A percentile compares a stretch with the other conserved stretches of the same genome.
phyloP scores from a whole-genome alignment of 1,284 basidiomycete species.

The Apiotrichum laibachii region DNA sequence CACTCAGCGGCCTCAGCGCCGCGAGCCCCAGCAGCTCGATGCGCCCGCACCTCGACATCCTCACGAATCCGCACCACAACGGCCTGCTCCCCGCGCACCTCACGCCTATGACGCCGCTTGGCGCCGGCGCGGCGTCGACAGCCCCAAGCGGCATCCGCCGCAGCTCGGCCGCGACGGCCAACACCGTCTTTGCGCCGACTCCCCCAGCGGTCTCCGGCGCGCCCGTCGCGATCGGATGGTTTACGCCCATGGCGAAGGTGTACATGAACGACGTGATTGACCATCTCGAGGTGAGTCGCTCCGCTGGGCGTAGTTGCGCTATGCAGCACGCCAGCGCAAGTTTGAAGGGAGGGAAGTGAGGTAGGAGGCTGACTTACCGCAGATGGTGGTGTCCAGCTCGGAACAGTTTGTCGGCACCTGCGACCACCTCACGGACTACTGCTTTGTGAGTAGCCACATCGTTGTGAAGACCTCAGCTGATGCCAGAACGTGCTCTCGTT shows the following conservation, averaged over 20 bases:
- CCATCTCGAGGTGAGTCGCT: conserved; percentile 41
- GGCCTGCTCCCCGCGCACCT: conserved; percentile 1
- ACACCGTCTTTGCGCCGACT: too few species aligned
- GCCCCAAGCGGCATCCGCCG: too few species aligned
- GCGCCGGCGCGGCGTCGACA: neutral
- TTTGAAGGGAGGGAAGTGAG: neutral
- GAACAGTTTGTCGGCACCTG: conserved; percentile 49
- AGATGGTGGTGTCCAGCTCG: conserved; percentile 41
- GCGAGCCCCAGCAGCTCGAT: neutral
- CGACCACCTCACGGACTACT: conserved; percentile 50
- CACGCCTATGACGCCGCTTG: conserved; percentile 1
- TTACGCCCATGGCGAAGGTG: conserved; percentile 42
- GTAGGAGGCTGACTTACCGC: conserved; percentile 8
- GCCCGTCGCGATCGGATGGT: conserved; percentile 29
- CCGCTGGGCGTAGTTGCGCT: too few species aligned
- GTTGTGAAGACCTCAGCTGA: neutral
- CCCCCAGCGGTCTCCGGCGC: neutral
- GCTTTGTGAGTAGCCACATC: conserved; percentile 38
- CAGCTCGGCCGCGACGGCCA: too few species aligned
- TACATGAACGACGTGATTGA: conserved; percentile 49
- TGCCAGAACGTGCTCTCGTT: conserved; percentile 47
- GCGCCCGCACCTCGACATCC: neutral
- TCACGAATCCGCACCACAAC: conserved; percentile 13
- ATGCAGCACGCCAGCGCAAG: too few species aligned
- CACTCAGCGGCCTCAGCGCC: neutral